Evolutionary conservation across 2,329 filamentous ascomycete species (phyloP).

Genomic region (Shiraia bambusicola): DNA sequence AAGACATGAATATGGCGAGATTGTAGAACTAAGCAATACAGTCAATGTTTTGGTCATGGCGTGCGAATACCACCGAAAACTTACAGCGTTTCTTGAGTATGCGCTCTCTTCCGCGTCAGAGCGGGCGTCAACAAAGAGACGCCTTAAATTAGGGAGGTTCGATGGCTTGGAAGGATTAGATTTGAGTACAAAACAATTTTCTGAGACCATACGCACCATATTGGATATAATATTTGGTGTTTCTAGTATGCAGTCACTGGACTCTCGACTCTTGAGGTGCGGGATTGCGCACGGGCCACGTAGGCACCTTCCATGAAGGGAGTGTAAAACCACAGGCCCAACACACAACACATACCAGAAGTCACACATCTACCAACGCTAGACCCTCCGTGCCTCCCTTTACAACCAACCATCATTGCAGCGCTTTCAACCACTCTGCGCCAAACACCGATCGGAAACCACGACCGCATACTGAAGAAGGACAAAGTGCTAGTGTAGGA

Average conservation of each 20-base stretch:
- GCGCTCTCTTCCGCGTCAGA: constrained; percentile 92
- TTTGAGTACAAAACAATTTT: neutral
- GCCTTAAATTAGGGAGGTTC: constrained; percentile 88
- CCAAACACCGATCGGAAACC: constrained; percentile 4
- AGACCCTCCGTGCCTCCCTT: neutral
- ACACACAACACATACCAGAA: neutral
- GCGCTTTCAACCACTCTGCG: neutral
- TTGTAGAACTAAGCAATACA: constrained; percentile 79
- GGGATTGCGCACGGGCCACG: constrained; percentile 4
- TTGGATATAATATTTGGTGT: constrained; percentile 6
- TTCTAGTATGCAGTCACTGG: neutral
- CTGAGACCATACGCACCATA: constrained; percentile 17
- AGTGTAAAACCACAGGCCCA: constrained; percentile 11
- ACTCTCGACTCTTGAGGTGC: too few species aligned
- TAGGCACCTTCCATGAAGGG: constrained; percentile 5
- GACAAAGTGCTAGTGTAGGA: constrained; percentile 29
- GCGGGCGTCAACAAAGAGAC: constrained; percentile 91
- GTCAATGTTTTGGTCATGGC: neutral
- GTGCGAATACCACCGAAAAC: constrained; percentile 32
- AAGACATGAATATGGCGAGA: constrained; percentile 92
- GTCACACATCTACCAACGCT: constrained; percentile 2
- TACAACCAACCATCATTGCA: neutral
- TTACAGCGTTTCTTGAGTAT: constrained; percentile 87
- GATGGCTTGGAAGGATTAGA: constrained; percentile 54
- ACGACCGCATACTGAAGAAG: constrained; percentile 5